Conservation (phyloP, 352 stramenopile genomes). For the Globisporangium yorkense region DNA sequence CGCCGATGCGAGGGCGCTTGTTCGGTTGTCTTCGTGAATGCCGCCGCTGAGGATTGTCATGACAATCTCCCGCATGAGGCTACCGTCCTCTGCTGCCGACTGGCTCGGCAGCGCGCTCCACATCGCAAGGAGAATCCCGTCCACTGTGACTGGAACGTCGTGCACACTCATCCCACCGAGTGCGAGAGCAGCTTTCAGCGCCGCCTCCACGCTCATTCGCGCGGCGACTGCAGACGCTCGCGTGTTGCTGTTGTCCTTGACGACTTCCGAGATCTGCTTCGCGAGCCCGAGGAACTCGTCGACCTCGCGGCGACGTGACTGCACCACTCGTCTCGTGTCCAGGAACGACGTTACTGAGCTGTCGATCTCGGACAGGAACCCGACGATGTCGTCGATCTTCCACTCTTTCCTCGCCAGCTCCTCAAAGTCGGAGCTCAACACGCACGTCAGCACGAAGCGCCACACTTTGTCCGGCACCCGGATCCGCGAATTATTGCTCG, state of each 20-base stretch:
- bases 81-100: constrained; percentile 8
- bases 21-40: neutral
- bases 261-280: constrained; percentile 11
- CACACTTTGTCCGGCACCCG: constrained; percentile 27
- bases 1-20: neutral
- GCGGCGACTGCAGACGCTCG: constrained; percentile 5
- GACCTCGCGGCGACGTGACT: constrained; percentile 19
- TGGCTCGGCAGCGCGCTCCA: neutral
- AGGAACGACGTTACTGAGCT: constrained; percentile 14
- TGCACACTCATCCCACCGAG: constrained; percentile 15
- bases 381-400: constrained; percentile 29
- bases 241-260: neutral
- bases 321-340: constrained; percentile 19
- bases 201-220: constrained; percentile 17
- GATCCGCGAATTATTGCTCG: constrained; percentile 8
- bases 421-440: constrained; percentile 16
- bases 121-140: constrained; percentile 5
- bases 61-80: constrained; percentile 22
- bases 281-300: constrained; percentile 19
- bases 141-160: constrained; percentile 20
- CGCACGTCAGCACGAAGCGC: constrained; percentile 33
- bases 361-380: constrained; percentile 11
- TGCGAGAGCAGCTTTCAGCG: constrained; percentile 22
- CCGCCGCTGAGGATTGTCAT: constrained; percentile 11
- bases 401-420: constrained; percentile 25